These are phyloP conservation scores for Sarocladiaceae sp. DNA, from an alignment of 2,329 filamentous ascomycete species.

Conservation along the genomic window DNA sequence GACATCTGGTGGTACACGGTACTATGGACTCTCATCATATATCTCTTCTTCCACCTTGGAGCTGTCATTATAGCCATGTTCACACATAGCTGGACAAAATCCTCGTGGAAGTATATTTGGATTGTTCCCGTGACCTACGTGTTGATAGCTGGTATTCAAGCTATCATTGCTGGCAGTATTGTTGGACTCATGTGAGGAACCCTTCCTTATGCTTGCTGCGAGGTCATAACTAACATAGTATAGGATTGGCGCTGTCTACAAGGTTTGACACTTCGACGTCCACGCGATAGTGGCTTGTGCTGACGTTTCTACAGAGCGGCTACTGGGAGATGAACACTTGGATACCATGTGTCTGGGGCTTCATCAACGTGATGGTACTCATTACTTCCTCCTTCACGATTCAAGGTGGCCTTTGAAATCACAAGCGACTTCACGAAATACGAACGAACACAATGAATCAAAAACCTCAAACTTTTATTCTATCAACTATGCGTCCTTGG, in stretches of 20 bases:
- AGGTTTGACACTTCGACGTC: slow-evolving; percentile 34
- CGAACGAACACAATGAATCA: background rate
- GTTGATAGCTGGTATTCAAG: slow-evolving; percentile 70
- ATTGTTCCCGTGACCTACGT: slow-evolving; percentile 67
- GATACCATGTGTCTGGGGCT: slow-evolving; percentile 86
- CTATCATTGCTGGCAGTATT: slow-evolving; percentile 73
- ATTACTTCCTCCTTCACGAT: slow-evolving; percentile 91
- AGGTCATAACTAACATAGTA: slow-evolving; percentile 14
- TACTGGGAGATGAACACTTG: slow-evolving; percentile 91
- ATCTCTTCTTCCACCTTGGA: slow-evolving; percentile 68
- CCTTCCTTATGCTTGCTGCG: too few species aligned
- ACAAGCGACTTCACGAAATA: background rate
- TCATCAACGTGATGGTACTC: slow-evolving; percentile 77
- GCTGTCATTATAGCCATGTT: slow-evolving; percentile 68
- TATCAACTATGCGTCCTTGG: background rate
- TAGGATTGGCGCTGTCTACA: slow-evolving; percentile 76
- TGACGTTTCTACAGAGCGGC: slow-evolving; percentile 35
- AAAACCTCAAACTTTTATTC: background rate
- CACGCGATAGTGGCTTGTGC: background rate
- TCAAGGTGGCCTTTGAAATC: slow-evolving; percentile 70
- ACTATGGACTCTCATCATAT: slow-evolving; percentile 80
- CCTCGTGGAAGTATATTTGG: slow-evolving; percentile 62
- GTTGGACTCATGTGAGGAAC: slow-evolving; percentile 70
- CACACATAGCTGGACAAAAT: slow-evolving; percentile 60
- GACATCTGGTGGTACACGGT: slow-evolving; percentile 88